Evolutionary conservation across 176 grass and related monocot genomes (phyloP).

Genomic region (Neostapfia colusana): DNA sequence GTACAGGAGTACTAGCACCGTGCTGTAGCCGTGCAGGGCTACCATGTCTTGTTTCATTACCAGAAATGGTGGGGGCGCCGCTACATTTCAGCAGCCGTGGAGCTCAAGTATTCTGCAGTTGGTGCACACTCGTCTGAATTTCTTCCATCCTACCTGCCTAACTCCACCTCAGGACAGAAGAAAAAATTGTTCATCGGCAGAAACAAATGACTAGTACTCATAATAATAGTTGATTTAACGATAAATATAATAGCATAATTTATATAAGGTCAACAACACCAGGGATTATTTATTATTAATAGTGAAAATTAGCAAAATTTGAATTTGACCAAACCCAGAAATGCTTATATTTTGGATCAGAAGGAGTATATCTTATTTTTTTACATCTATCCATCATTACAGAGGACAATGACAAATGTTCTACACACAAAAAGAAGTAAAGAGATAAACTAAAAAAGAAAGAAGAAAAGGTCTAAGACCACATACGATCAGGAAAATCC

Average conservation of each 20-base stretch:
- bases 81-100: too few relatives aligned
- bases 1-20: too few relatives aligned
- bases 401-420: background rate
- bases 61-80: background rate
- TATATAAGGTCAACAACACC: too few relatives aligned
- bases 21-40: background rate
- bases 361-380: background rate
- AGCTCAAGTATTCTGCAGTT: background rate
- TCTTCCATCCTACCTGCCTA: background rate
- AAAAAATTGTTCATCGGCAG: background rate
- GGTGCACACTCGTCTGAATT: background rate
- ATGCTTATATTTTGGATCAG: too few relatives aligned
- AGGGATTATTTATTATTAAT: too few relatives aligned
- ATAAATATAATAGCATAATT: too few relatives aligned
- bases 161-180: background rate
- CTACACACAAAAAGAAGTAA: background rate
- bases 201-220: background rate
- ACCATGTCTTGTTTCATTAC: background rate
- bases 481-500: background rate
- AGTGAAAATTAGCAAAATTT: too few relatives aligned
- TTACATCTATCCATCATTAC: background rate
- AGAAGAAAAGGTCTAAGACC: background rate
- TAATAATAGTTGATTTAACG: too few relatives aligned
- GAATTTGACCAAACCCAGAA: too few relatives aligned
- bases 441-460: background rate